Percentiles rank a stretch among this genome's conserved stretches.
These are phyloP conservation scores for Entomortierella chlamydospora DNA, from an alignment of 192 early-diverging fungal species.

Conservation along the genomic window DNA sequence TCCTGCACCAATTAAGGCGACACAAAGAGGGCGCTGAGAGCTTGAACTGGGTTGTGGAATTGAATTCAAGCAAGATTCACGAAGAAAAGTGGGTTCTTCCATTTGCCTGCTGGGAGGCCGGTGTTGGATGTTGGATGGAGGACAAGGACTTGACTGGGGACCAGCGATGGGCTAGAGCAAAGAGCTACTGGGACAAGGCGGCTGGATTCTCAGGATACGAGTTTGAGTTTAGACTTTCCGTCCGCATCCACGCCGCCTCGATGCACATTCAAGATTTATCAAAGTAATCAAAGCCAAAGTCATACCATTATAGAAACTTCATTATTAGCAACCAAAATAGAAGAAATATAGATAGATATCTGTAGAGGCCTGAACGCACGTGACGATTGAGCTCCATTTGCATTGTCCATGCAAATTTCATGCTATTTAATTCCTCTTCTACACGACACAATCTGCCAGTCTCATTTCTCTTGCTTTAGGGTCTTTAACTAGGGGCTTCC, in stretches of 20 bases:
- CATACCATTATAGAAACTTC: too few species aligned
- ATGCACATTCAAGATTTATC: slow-evolving; percentile 37
- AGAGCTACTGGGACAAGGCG: slow-evolving; percentile 58
- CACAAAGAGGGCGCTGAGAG: slow-evolving; percentile 53
- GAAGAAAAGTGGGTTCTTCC: slow-evolving; percentile 63
- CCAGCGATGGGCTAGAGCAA: slow-evolving; percentile 32
- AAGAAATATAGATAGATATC: too few species aligned
- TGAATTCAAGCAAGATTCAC: slow-evolving; percentile 36
- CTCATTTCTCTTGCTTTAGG: not conserved
- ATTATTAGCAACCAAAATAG: too few species aligned
- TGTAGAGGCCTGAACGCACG: too few species aligned
- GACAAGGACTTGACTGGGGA: slow-evolving; percentile 34
- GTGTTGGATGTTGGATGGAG: slow-evolving; percentile 56
- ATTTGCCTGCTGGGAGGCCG: slow-evolving; percentile 66
- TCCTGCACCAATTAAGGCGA: slow-evolving; percentile 56
- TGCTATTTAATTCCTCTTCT: too few species aligned
- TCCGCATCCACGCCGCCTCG: slow-evolving; percentile 50
- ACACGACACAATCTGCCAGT: not conserved
- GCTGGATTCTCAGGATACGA: slow-evolving; percentile 55
- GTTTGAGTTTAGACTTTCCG: slow-evolving; percentile 61
- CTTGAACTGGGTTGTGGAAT: slow-evolving; percentile 63
- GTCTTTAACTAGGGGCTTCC: not conserved
- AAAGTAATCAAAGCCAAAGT: not conserved
- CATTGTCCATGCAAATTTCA: not conserved
- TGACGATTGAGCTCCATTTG: too few species aligned